A percentile compares a stretch with the other conserved stretches of the same genome.
Conservation (phyloP, 306 rosid species). For the apple (Malus domestica) region ASM211411v1 NC_041793.1:30802001-30802500, state of each 20-base stretch:
- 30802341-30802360: slow-evolving; percentile 93
- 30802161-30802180: slow-evolving; percentile 50
- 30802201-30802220: slow-evolving; percentile 99
- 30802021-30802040: background rate
- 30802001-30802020: background rate
- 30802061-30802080: background rate
- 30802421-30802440: slow-evolving; percentile 82
- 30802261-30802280: background rate
- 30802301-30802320: slow-evolving; percentile 65
- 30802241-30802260: slow-evolving; percentile 10
- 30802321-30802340: slow-evolving; percentile 18
- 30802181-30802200: slow-evolving; percentile 99
- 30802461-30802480: slow-evolving; percentile 64
- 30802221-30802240: slow-evolving; percentile 49
- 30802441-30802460: slow-evolving; percentile 82
- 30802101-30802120: background rate
- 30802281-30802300: background rate
- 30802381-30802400: slow-evolving; percentile 98
- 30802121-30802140: background rate
- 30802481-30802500: slow-evolving; percentile 81
- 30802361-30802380: slow-evolving; percentile 98
- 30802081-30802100: background rate
- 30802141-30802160: slow-evolving; percentile 7
- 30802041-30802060: background rate
- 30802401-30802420: slow-evolving; percentile 95